Base-by-base conservation (phyloP, 257 asterid species). In the Penstemon barbatus region DNA sequence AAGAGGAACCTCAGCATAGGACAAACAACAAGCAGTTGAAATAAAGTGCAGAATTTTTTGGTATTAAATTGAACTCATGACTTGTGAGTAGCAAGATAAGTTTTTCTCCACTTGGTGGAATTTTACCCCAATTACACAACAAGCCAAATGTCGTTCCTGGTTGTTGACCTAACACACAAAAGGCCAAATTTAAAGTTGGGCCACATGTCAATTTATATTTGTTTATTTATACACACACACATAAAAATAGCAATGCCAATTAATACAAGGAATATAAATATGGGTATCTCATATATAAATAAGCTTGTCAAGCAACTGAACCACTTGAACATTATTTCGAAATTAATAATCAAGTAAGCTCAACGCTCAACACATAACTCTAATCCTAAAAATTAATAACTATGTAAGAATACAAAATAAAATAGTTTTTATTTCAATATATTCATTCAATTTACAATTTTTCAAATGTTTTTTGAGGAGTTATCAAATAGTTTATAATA, bases 111-210 rank as follows among this genome's bases (percentile, higher is more conserved):
- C 50, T 53, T 46, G 71, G 74, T 63, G 71, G 78, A 51, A 15
- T 63, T 75, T 79, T 80, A 74, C 73, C 86, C 80, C 37, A 79
- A 71, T 69, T 75, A 56, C 84, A 75, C 65, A 59, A 81, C 18
- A 68, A 63, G 83, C 78, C 91, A 84, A 83, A 75, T 56, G 58
- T 65, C 72, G 75, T 79, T 71, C 84, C 75, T 67, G 79, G 76
- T 80, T 89, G 88, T 80, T 89, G 91, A 87, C 91, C 90, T 63
- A 83, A 83, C 72, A 11, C 84, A 68, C 49, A 75, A 63, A 76
- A 52, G n/a, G 78, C 83, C 94, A 84, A 89, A 82, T 46, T 10
- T 8, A 19, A 43, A 11, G 71, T 15, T 71, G 75, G 78, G 78
- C 51, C 79, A 11, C 67, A 37, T 53, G 58, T 53, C 58, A 37